Evolutionary conservation across 2,329 filamentous ascomycete genomes (phyloP).

Genomic region (Fusarium chlamydosporum): DNA sequence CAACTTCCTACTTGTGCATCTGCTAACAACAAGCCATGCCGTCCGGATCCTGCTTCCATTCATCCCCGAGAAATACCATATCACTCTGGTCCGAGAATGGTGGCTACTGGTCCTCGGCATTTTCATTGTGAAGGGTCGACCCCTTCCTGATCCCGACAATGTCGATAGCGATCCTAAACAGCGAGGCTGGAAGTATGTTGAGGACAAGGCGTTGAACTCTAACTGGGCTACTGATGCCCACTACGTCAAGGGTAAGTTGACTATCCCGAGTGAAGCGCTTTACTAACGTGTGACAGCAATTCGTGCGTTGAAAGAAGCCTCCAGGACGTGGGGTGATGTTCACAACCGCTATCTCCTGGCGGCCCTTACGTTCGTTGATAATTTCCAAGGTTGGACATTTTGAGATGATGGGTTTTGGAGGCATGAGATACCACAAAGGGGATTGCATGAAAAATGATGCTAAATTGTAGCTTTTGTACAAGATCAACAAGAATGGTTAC

Average conservation of each 20-base stretch:
- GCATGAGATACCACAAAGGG: conserved; percentile 13
- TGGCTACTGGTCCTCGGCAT: conserved; percentile 85
- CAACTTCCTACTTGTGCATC: conserved; percentile 86
- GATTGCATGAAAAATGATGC: neutral
- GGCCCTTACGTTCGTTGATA: conserved; percentile 79
- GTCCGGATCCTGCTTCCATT: conserved; percentile 86
- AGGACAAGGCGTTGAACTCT: conserved; percentile 77
- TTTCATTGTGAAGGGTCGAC: conserved; percentile 82
- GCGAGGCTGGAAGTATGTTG: conserved; percentile 83
- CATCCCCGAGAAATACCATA: conserved; percentile 79
- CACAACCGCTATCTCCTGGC: conserved; percentile 75
- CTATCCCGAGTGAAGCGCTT: neutral
- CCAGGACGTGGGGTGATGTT: conserved; percentile 80
- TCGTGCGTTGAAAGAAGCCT: conserved; percentile 80
- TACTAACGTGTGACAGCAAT: conserved; percentile 64
- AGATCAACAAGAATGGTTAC: conserved; percentile 1
- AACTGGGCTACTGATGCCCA: conserved; percentile 80
- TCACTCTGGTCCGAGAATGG: conserved; percentile 85
- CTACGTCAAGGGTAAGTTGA: conserved; percentile 80
- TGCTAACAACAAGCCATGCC: conserved; percentile 89
- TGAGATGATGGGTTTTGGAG: conserved; percentile 34
- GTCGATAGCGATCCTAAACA: conserved; percentile 72
- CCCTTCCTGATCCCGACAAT: conserved; percentile 75
- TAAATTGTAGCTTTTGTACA: conserved; percentile 3
- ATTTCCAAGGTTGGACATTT: conserved; percentile 77